Percentiles rank a stretch among this genome's conserved stretches.
Conservation (phyloP, 2,329 filamentous ascomycete genomes). For the Tolypocladium pustulatum region DNA sequence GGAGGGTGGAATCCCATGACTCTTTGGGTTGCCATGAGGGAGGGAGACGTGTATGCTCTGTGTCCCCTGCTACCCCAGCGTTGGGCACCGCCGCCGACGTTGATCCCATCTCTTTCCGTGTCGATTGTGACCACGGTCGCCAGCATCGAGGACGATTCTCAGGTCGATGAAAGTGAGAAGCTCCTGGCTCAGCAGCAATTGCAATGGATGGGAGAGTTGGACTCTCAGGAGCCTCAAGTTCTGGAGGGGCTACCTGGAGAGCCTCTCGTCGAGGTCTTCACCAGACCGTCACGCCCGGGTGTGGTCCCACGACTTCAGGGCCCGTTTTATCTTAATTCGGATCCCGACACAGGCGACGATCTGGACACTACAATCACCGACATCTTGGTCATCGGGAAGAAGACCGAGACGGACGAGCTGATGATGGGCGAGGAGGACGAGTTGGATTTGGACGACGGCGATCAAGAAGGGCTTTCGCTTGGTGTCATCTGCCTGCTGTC, state of each 20-base stretch:
- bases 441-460: slow-evolving; percentile 43
- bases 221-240: slow-evolving; percentile 49
- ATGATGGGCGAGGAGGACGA: slow-evolving; percentile 57
- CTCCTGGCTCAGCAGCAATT: slow-evolving; percentile 53
- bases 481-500: slow-evolving; percentile 50
- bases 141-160: slow-evolving; percentile 48
- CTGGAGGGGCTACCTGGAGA: slow-evolving; percentile 39
- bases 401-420: slow-evolving; percentile 47
- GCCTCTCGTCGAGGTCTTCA: slow-evolving; percentile 42
- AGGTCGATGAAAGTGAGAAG: slow-evolving; percentile 40
- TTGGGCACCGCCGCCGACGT: slow-evolving; percentile 68
- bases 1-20: slow-evolving; percentile 96
- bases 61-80: slow-evolving; percentile 81
- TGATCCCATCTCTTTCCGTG: slow-evolving; percentile 74
- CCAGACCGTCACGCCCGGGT: slow-evolving; percentile 45
- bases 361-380: slow-evolving; percentile 47
- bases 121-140: slow-evolving; percentile 68
- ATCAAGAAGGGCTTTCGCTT: slow-evolving; percentile 50
- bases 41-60: slow-evolving; percentile 86
- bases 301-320: slow-evolving; percentile 50
- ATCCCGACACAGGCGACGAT: slow-evolving; percentile 46
- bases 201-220: slow-evolving; percentile 57
- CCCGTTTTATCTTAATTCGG: slow-evolving; percentile 47
- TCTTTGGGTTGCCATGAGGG: slow-evolving; percentile 90
- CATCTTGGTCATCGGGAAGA: slow-evolving; percentile 52